Conservation (phyloP, 1,139 yeast genomes). For the Yamadazyma kanchanaburiensis region DNA sequence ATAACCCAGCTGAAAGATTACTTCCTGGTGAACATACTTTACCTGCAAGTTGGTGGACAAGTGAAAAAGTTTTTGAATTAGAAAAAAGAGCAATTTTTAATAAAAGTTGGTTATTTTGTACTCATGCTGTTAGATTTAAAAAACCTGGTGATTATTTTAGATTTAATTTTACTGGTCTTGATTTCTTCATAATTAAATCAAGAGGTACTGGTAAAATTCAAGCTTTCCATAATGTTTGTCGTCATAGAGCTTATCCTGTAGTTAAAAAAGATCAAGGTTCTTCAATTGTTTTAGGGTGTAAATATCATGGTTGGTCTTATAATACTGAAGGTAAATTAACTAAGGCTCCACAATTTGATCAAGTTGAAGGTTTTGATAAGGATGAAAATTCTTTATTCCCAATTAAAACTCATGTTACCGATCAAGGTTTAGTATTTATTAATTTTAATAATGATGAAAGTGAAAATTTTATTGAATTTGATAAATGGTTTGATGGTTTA, state of each 20-base stretch:
- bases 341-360: slow-evolving; percentile 60
- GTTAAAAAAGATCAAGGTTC: slow-evolving; percentile 58
- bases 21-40: slow-evolving; percentile 54
- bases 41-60: slow-evolving; percentile 67
- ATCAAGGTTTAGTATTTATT: slow-evolving; percentile 55
- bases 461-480: slow-evolving; percentile 35
- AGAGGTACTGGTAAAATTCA: slow-evolving; percentile 46
- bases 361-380: slow-evolving; percentile 55
- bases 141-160: slow-evolving; percentile 57
- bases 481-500: slow-evolving; percentile 50
- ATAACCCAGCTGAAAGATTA: slow-evolving; percentile 18
- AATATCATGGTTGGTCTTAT: slow-evolving; percentile 67
- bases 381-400: slow-evolving; percentile 54
- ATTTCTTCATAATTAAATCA: slow-evolving; percentile 53
- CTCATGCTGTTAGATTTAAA: slow-evolving; percentile 47
- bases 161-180: slow-evolving; percentile 49
- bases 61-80: slow-evolving; percentile 52
- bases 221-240: slow-evolving; percentile 63
- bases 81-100: slow-evolving; percentile 56
- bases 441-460: slow-evolving; percentile 40
- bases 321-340: slow-evolving; percentile 54
- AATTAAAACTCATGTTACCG: slow-evolving; percentile 51
- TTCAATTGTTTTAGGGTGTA: slow-evolving; percentile 53
- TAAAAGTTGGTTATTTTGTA: slow-evolving; percentile 54
- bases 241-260: slow-evolving; percentile 63